These are phyloP conservation scores for Cordyceps militaris DNA, from an alignment of 2,329 filamentous ascomycete genomes.

Conservation along the genomic window DNA sequence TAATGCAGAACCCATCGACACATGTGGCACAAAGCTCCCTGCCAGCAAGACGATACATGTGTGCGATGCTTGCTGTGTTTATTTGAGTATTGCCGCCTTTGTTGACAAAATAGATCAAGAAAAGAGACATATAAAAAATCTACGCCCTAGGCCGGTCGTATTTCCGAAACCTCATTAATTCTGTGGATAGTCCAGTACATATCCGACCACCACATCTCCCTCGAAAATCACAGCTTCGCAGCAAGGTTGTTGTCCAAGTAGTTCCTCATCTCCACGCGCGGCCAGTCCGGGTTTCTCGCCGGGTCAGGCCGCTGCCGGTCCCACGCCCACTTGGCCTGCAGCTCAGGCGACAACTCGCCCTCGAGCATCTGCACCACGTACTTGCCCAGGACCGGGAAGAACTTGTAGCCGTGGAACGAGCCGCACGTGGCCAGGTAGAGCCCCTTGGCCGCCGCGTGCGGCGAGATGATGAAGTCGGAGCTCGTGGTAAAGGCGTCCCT, in stretches of 20 bases:
- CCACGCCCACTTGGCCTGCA: conserved; percentile 48
- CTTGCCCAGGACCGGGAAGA: conserved; percentile 56
- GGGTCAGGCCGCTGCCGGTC: conserved; percentile 51
- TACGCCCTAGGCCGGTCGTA: no score
- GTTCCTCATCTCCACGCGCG: conserved; percentile 50
- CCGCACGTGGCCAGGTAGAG: conserved; percentile 58
- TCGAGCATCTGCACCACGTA: conserved; percentile 53
- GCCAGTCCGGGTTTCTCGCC: conserved; percentile 47
- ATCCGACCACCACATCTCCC: no score
- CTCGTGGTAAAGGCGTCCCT: conserved; percentile 61
- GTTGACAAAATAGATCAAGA: no score
- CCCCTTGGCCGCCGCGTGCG: conserved; percentile 42
- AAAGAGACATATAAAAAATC: no score
- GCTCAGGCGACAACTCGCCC: conserved; percentile 34
- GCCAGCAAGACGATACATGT: no score
- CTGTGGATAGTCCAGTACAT: no score
- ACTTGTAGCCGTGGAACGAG: conserved; percentile 63
- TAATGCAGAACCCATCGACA: no score
- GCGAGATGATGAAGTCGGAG: conserved; percentile 56
- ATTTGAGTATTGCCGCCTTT: no score
- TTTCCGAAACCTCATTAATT: no score
- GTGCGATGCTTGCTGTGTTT: no score
- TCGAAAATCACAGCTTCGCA: conserved; percentile 23
- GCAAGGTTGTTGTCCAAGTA: conserved; percentile 27
- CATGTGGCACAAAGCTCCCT: no score